A percentile compares a stretch with the other conserved stretches of the same genome.
phyloP scores from a whole-genome alignment of 257 asterid species.

The Agastache rugosa region DNA sequence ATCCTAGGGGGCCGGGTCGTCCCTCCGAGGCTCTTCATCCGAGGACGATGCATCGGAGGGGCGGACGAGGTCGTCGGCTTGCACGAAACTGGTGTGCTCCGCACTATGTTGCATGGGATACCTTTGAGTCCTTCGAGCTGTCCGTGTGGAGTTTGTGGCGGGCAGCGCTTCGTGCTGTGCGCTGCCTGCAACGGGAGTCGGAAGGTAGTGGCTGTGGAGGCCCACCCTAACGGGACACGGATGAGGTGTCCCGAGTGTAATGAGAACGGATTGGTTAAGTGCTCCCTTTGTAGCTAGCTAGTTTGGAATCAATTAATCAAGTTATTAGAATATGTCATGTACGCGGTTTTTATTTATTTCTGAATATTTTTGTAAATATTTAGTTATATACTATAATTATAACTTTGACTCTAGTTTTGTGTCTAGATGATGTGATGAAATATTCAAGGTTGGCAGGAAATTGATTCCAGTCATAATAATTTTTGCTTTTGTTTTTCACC shows the following conservation, averaged over 20 bases:
- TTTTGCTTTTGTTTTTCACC: no score
- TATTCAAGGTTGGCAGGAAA: background rate
- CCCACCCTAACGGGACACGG: background rate
- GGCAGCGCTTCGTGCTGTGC: constrained; percentile 65
- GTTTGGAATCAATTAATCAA: background rate
- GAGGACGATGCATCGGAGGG: constrained; percentile 74
- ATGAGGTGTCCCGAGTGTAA: constrained; percentile 70
- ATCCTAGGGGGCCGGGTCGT: constrained; percentile 55
- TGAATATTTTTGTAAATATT: background rate
- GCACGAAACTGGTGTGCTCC: constrained; percentile 69
- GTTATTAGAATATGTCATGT: background rate
- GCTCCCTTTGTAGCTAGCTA: constrained; percentile 58
- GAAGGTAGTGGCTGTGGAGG: constrained; percentile 34
- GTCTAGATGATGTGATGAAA: background rate
- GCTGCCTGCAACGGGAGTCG: constrained; percentile 65
- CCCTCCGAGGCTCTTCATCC: constrained; percentile 78
- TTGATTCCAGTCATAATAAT: no score
- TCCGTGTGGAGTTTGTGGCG: constrained; percentile 65
- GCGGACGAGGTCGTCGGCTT: constrained; percentile 72
- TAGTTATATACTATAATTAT: background rate
- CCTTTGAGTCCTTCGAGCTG: constrained; percentile 42
- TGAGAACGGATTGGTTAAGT: constrained; percentile 78
- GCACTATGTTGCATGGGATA: constrained; percentile 56
- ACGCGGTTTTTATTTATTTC: background rate
- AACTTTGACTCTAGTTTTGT: background rate